These are phyloP conservation scores for Phytophthora aleatoria DNA, from an alignment of 352 stramenopile genomes.

Conservation along the genomic window DNA sequence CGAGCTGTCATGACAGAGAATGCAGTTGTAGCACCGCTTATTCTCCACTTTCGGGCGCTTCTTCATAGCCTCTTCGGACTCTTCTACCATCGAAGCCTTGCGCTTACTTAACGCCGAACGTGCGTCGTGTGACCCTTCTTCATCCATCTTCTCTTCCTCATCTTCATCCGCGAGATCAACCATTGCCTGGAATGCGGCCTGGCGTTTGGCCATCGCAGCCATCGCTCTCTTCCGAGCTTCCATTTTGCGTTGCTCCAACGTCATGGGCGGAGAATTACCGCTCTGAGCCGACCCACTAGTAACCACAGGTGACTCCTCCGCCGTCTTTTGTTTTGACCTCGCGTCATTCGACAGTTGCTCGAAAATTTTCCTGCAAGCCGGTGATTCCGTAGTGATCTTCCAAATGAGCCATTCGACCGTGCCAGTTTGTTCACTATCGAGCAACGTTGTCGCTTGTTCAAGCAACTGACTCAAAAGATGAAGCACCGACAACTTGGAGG, in stretches of 20 bases:
- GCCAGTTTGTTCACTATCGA: constrained; percentile 77
- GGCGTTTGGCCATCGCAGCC: constrained; percentile 80
- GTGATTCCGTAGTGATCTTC: constrained; percentile 57
- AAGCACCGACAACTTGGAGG: constrained; percentile 55
- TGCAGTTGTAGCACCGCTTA: constrained; percentile 70
- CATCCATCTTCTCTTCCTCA: constrained; percentile 38
- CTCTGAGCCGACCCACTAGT: constrained; percentile 3
- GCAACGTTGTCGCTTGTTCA: constrained; percentile 43
- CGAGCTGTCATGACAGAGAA: constrained; percentile 86
- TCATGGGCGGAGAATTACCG: constrained; percentile 35
- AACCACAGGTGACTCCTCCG: constrained; percentile 7
- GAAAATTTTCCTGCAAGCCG: constrained; percentile 43
- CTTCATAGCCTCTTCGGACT: constrained; percentile 32
- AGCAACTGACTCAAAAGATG: constrained; percentile 60
- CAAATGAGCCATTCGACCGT: constrained; percentile 80
- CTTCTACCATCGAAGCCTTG: constrained; percentile 38
- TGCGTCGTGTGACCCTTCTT: constrained; percentile 35
- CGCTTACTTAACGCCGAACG: constrained; percentile 52
- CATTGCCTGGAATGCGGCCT: constrained; percentile 87
- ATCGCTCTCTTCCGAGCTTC: constrained; percentile 80
- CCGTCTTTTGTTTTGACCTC: constrained; percentile 34
- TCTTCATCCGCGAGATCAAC: constrained; percentile 60
- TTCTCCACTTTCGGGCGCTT: constrained; percentile 59
- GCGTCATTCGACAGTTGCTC: constrained; percentile 40
- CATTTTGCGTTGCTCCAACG: constrained; percentile 77